Percentiles rank a stretch among this genome's conserved stretches.
These are phyloP conservation scores for Arxiozyma slooffiae DNA, from an alignment of 1,139 yeast species.

Conservation along the genomic window DNA sequence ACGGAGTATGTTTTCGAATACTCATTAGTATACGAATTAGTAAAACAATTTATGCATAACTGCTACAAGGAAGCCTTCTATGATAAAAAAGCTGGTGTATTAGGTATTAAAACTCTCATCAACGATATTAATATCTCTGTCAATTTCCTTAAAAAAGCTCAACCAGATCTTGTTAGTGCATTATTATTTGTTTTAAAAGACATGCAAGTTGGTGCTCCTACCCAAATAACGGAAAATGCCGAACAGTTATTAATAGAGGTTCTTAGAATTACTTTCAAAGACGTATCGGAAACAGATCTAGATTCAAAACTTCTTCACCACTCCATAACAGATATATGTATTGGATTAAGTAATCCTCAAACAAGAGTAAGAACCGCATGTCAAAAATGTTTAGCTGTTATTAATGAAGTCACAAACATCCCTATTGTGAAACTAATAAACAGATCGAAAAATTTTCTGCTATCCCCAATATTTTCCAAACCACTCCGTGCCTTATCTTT, in stretches of 20 bases:
- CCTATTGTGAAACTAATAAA: slow-evolving; percentile 66
- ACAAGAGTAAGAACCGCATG: slow-evolving; percentile 75
- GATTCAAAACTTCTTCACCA: slow-evolving; percentile 72
- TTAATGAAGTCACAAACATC: slow-evolving; percentile 61
- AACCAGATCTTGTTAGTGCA: slow-evolving; percentile 76
- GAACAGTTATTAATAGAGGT: slow-evolving; percentile 54
- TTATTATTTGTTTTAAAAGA: slow-evolving; percentile 85
- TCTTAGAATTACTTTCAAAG: slow-evolving; percentile 30
- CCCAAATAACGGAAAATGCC: slow-evolving; percentile 64
- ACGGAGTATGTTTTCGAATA: slow-evolving; percentile 57
- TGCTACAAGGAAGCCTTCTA: slow-evolving; percentile 86
- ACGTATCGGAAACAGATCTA: slow-evolving; percentile 41
- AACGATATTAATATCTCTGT: slow-evolving; percentile 59
- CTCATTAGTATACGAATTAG: slow-evolving; percentile 66
- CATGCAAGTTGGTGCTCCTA: slow-evolving; percentile 82
- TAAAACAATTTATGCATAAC: slow-evolving; percentile 76
- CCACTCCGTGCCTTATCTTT: slow-evolving; percentile 94
- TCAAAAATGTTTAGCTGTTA: slow-evolving; percentile 54
- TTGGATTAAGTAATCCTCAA: slow-evolving; percentile 85
- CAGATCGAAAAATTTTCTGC: slow-evolving; percentile 70
- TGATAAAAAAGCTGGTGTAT: slow-evolving; percentile 77
- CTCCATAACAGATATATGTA: slow-evolving; percentile 75
- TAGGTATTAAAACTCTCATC: slow-evolving; percentile 69
- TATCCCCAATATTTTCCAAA: slow-evolving; percentile 92
- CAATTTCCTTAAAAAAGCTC: slow-evolving; percentile 65